These are phyloP conservation scores for Hortiboletus rubellus DNA, from an alignment of 1,284 basidiomycete species.

Conservation along the genomic window DNA sequence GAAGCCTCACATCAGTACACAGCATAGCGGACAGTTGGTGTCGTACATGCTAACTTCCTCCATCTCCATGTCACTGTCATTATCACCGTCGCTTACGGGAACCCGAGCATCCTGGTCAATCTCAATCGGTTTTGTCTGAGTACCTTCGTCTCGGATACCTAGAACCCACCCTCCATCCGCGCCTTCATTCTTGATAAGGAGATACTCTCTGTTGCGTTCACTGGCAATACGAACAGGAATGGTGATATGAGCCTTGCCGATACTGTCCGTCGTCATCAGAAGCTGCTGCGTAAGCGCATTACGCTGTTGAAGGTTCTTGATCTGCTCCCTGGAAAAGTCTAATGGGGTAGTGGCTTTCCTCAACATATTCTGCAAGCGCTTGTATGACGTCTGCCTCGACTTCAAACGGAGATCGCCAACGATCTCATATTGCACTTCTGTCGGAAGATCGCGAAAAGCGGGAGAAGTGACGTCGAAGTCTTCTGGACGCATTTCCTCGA, in stretches of 20 bases:
- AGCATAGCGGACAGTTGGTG: background rate
- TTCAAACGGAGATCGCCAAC: constrained; percentile 93
- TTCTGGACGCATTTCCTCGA: constrained; percentile 90
- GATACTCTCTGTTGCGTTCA: constrained; percentile 91
- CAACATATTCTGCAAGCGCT: constrained; percentile 90
- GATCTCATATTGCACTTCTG: constrained; percentile 98
- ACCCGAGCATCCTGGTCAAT: constrained; percentile 60
- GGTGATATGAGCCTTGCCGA: constrained; percentile 85
- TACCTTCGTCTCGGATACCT: constrained; percentile 82
- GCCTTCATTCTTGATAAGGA: constrained; percentile 88
- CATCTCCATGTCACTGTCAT: constrained; percentile 67
- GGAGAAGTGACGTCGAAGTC: constrained; percentile 88
- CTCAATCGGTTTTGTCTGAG: constrained; percentile 82
- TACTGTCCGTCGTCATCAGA: constrained; percentile 90
- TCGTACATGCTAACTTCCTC: constrained; percentile 74
- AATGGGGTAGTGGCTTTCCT: constrained; percentile 78
- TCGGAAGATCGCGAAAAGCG: constrained; percentile 91
- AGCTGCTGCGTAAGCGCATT: constrained; percentile 95
- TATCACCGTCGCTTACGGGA: constrained; percentile 39
- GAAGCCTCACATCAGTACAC: constrained; percentile 20
- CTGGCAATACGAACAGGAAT: constrained; percentile 94
- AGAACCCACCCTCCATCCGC: constrained; percentile 91
- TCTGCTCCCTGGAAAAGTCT: constrained; percentile 96
- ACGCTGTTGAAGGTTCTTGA: constrained; percentile 84
- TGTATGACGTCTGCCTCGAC: constrained; percentile 92